phyloP scores from a whole-genome alignment of 176 grass and related monocot species.

The Chloris gayana region DNA sequence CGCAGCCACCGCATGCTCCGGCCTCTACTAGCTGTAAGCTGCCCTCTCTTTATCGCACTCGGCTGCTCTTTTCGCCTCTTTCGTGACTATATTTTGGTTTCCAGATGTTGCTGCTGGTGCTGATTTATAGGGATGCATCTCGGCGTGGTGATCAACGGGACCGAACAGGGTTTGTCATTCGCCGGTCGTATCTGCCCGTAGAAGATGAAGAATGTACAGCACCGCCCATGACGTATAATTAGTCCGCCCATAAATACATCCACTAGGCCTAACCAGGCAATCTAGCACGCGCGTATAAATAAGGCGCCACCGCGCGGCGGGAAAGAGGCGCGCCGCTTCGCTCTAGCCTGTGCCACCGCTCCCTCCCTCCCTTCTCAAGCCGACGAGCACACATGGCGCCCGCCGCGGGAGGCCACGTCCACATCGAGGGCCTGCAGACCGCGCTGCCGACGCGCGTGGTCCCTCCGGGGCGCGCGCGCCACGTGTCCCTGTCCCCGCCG shows the following conservation, averaged over 20 bases:
- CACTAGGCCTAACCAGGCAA: background rate
- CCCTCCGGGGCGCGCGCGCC: constrained; percentile 45
- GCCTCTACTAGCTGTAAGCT: too few relatives aligned
- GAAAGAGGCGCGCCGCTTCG: background rate
- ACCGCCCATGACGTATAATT: background rate
- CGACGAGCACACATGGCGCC: constrained; percentile 24
- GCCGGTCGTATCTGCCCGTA: too few relatives aligned
- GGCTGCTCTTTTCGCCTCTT: too few relatives aligned
- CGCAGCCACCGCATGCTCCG: background rate
- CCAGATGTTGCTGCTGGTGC: too few relatives aligned
- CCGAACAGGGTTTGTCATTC: too few relatives aligned
- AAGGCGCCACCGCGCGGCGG: background rate
- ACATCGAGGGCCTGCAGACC: constrained; percentile 75
- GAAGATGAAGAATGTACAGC: too few relatives aligned
- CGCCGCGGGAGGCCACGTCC: constrained; percentile 37
- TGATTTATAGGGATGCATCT: too few relatives aligned
- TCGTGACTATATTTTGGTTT: too few relatives aligned
- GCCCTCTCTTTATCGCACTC: too few relatives aligned
- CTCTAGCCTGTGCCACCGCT: too few relatives aligned
- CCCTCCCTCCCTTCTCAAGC: too few relatives aligned
- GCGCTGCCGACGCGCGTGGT: constrained; percentile 56
- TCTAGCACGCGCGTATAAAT: background rate
- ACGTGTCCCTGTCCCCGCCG: constrained; percentile 37
- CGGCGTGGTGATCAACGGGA: too few relatives aligned
- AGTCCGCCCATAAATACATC: background rate